These are phyloP conservation scores for Theobroma grandiflorum DNA, from an alignment of 441 rosid genomes.

Conservation along the genomic window DNA sequence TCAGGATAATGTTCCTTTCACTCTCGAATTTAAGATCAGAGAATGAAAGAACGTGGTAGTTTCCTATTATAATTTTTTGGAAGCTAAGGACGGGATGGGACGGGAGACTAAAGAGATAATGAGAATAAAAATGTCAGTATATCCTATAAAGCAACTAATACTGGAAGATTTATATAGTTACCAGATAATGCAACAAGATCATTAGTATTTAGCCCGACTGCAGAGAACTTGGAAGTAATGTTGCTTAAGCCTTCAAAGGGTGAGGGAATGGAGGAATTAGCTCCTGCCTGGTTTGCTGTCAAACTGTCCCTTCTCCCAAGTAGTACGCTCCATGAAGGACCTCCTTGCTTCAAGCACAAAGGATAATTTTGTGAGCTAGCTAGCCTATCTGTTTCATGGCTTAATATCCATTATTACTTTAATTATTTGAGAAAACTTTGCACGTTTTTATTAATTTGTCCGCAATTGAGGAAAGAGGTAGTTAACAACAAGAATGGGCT, in stretches of 20 bases:
- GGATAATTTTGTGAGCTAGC: not conserved
- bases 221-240: constrained; percentile 47
- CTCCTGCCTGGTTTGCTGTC: constrained; percentile 42
- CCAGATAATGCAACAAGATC: constrained; percentile 66
- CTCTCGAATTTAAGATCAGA: not conserved
- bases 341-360: constrained; percentile 46
- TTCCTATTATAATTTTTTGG: no score
- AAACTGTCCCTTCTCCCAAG: constrained; percentile 58
- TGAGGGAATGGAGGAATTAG: constrained; percentile 44
- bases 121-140: no score
- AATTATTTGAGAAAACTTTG: not conserved
- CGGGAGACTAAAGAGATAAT: no score
- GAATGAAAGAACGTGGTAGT: no score
- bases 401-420: not conserved
- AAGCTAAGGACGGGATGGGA: no score
- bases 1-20: not conserved
- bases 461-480: not conserved
- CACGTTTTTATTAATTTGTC: not conserved
- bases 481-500: no score
- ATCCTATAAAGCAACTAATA: no score
- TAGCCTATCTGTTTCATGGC: not conserved
- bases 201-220: constrained; percentile 51
- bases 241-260: constrained; percentile 39
- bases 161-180: constrained; percentile 17
- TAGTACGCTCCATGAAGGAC: constrained; percentile 54